Conservation (phyloP, 805 yeast genomes). For the Ogataea henricii region DNA sequence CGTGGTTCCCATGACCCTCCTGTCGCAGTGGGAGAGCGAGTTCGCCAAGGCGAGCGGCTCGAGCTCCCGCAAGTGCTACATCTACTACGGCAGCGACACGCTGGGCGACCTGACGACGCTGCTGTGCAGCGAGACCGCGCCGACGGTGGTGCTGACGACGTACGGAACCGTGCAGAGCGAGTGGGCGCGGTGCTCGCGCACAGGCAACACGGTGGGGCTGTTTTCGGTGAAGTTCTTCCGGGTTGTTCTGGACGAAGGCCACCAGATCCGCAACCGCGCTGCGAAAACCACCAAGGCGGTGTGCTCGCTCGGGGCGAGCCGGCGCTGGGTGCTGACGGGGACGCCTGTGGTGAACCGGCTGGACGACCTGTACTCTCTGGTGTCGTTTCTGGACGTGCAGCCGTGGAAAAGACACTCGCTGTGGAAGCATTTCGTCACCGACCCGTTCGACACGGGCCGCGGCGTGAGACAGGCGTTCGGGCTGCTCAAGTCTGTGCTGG, state of each 20-base stretch:
- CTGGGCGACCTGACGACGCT: slow-evolving; percentile 49
- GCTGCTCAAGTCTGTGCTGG: slow-evolving; percentile 81
- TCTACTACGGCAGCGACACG: slow-evolving; percentile 75
- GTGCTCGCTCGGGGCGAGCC: slow-evolving; percentile 58
- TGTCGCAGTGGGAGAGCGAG: slow-evolving; percentile 91
- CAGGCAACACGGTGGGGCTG: slow-evolving; percentile 48
- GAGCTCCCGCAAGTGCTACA: slow-evolving; percentile 45
- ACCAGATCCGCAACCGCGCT: slow-evolving; percentile 75
- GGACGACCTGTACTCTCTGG: slow-evolving; percentile 81
- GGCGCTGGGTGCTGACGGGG: slow-evolving; percentile 89
- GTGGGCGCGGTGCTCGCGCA: slow-evolving; percentile 49
- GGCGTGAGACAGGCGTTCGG: slow-evolving; percentile 72
- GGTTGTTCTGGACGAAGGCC: slow-evolving; percentile 82
- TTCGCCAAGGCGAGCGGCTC: slow-evolving; percentile 57
- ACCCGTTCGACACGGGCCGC: slow-evolving; percentile 72
- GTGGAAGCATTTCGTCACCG: slow-evolving; percentile 85
- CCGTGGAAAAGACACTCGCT: slow-evolving; percentile 87
- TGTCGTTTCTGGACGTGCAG: slow-evolving; percentile 72
- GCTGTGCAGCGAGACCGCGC: slow-evolving; percentile 51
- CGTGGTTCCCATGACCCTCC: slow-evolving; percentile 85
- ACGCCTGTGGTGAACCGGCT: slow-evolving; percentile 88
- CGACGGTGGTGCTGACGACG: slow-evolving; percentile 76
- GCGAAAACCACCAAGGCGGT: slow-evolving; percentile 82
- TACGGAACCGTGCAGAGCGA: slow-evolving; percentile 87
- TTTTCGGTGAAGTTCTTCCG: slow-evolving; percentile 75